Conservation (phyloP, 176 grass and related monocot species). For the Leersia perrieri region DNA sequence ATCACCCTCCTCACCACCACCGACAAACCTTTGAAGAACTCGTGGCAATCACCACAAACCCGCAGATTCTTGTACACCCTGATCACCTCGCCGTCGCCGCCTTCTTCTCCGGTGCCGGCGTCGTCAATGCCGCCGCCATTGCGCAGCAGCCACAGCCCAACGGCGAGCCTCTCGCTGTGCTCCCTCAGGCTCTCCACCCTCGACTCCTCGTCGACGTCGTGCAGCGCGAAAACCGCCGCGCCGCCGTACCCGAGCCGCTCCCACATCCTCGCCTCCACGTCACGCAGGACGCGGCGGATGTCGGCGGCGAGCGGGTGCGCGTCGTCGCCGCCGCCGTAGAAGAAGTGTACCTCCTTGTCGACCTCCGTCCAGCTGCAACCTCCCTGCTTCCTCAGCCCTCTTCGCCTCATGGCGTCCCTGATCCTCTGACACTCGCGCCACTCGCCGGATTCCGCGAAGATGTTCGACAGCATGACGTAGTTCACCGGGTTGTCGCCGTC, state of each 20-base stretch:
- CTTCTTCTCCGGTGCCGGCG: neutral
- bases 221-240: constrained; percentile 5
- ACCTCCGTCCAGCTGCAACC: constrained; percentile 62
- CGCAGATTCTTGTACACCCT: constrained; percentile 60
- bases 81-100: constrained; percentile 4
- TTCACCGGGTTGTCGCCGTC: constrained; percentile 40
- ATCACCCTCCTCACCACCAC: neutral
- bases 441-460: constrained; percentile 33
- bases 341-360: constrained; percentile 44
- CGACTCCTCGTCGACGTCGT: constrained; percentile 55
- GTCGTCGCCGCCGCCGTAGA: constrained; percentile 43
- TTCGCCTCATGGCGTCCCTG: constrained; percentile 29
- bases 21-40: constrained; percentile 44
- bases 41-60: constrained; percentile 42
- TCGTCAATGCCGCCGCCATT: neutral
- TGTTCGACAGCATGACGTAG: constrained; percentile 54
- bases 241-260: constrained; percentile 43
- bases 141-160: constrained; percentile 39
- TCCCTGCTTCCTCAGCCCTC: constrained; percentile 45
- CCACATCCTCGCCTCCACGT: constrained; percentile 45
- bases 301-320: constrained; percentile 22
- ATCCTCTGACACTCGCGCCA: constrained; percentile 42
- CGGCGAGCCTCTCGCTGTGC: constrained; percentile 51
- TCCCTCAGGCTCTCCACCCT: constrained; percentile 39
- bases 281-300: constrained; percentile 21